A percentile compares a stretch with the other conserved stretches of the same genome.
phyloP scores from a whole-genome alignment of 441 rosid genomes.

The Mallotus japonicus region DNA sequence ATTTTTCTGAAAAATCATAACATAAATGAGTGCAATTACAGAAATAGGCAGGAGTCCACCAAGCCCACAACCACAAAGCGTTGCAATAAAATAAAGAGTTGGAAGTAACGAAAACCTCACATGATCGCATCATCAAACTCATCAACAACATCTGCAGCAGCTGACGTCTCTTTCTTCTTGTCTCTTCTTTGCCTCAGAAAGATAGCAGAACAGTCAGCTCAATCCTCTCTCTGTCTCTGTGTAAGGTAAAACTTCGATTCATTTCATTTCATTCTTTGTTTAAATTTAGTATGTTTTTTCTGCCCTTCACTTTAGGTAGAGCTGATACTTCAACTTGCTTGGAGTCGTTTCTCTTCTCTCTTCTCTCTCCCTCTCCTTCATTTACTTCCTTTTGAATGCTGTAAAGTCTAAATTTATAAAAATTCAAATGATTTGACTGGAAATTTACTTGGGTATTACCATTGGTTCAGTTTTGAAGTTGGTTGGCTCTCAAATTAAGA shows the following conservation, averaged over 20 bases:
- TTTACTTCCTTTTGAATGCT: not conserved
- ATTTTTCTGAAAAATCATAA: not conserved
- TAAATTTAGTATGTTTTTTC: not conserved
- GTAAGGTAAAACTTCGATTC: not conserved
- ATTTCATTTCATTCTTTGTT: not conserved
- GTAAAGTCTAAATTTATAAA: not conserved
- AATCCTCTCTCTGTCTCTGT: not conserved
- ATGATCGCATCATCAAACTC: not conserved
- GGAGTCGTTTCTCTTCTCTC: not conserved
- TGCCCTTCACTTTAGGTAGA: not conserved
- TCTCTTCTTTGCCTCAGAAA: not conserved
- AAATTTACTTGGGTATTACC: not conserved
- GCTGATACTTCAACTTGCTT: not conserved
- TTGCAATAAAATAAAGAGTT: too few relatives aligned
- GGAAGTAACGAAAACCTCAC: constrained; percentile 3
- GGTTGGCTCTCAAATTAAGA: too few relatives aligned
- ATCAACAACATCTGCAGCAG: too few relatives aligned
- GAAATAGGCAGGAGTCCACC: too few relatives aligned
- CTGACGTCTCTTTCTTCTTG: not conserved
- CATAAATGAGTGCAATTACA: constrained; percentile 13
- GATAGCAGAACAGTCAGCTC: too few relatives aligned
- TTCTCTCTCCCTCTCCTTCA: too few relatives aligned
- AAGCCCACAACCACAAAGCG: too few relatives aligned
- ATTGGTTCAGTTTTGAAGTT: not conserved
- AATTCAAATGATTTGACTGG: not conserved